A percentile compares a stretch with the other conserved stretches of the same genome.
Evolutionary conservation across 768 basidiomycete genomes (phyloP).

Genomic region (Lactarius trivialis): DNA sequence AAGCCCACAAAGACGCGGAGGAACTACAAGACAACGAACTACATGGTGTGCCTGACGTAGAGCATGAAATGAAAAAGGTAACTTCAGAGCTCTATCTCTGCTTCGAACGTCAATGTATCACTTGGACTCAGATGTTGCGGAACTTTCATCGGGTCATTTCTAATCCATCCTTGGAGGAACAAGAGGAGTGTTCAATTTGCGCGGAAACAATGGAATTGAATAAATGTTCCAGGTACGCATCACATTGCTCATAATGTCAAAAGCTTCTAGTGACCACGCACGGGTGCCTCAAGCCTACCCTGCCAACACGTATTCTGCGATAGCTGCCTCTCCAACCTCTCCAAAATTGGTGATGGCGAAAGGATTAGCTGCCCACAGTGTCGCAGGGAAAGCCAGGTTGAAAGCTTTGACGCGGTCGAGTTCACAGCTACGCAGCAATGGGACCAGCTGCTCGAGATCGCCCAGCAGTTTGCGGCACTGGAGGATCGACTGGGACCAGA

Average conservation of each 20-base stretch:
- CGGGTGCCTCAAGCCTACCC: conserved; percentile 30
- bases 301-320: conserved; percentile 43
- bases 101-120: not conserved
- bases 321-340: conserved; percentile 31
- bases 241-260: not conserved
- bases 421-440: conserved; percentile 39
- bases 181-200: conserved; percentile 38
- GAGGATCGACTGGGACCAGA: conserved; percentile 34
- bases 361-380: conserved; percentile 36
- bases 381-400: conserved; percentile 27
- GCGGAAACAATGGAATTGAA: conserved; percentile 30
- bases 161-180: conserved; percentile 32
- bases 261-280: not conserved
- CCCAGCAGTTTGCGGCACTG: conserved; percentile 34
- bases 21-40: conserved; percentile 32
- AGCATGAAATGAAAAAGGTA: conserved; percentile 39
- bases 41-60: conserved; percentile 31
- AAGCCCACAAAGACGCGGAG: conserved; percentile 34
- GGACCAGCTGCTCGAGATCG: conserved; percentile 38
- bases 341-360: conserved; percentile 28
- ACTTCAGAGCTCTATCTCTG: not conserved
- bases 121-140: conserved; percentile 34
- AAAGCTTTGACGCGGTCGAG: conserved; percentile 33
- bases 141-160: conserved; percentile 36
- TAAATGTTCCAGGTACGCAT: conserved; percentile 33